Evolutionary conservation across 441 rosid species (phyloP).

Genomic region (Syzygium syzygioides): DNA sequence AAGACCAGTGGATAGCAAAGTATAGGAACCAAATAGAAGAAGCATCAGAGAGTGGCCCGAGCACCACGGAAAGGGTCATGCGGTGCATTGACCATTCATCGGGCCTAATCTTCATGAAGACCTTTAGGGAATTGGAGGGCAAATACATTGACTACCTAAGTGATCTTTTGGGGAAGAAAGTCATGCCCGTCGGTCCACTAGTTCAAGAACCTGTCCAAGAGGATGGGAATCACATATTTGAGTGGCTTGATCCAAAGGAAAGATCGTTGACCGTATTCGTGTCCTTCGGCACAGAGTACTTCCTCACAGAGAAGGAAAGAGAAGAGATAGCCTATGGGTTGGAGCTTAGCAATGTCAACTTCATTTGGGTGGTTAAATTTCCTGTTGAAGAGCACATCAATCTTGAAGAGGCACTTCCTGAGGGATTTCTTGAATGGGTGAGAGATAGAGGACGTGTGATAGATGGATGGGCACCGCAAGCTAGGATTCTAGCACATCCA

Average conservation of each 20-base stretch:
- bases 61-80: not conserved
- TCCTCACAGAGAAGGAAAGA: not conserved
- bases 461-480: constrained; percentile 3
- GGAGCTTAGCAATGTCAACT: not conserved
- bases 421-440: constrained; percentile 1
- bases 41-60: not conserved
- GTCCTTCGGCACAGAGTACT: not conserved
- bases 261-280: not conserved
- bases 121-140: not conserved
- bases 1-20: not conserved
- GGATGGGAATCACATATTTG: not conserved
- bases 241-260: not conserved
- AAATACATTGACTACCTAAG: not conserved
- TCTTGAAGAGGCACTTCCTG: constrained; percentile 1
- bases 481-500: not conserved
- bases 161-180: not conserved
- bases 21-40: not conserved
- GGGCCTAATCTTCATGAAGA: not conserved
- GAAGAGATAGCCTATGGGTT: not conserved
- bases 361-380: not conserved
- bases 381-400: not conserved
- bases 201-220: not conserved
- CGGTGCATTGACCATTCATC: not conserved
- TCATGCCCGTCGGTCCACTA: not conserved
- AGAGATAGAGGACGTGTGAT: not conserved